Evolutionary conservation across 2,329 filamentous ascomycete genomes (phyloP).

Genomic region (Capronia coronata): DNA sequence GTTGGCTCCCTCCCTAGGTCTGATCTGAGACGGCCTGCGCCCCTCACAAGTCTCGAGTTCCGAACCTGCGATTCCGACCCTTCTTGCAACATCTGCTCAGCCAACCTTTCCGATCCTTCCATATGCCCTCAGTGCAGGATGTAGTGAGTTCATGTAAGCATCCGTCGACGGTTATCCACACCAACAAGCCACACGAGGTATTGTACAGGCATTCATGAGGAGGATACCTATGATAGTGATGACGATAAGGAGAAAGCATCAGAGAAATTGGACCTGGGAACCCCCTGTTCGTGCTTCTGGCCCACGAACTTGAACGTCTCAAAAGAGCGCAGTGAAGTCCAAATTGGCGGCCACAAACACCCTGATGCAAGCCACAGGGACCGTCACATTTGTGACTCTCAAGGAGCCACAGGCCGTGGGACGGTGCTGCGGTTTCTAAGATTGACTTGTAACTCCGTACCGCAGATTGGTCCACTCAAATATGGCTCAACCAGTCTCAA

Average conservation of each 20-base stretch:
- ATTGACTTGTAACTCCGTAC: constrained; percentile 14
- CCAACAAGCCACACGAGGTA: no score
- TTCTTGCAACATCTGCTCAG: not conserved
- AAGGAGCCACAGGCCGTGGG: constrained; percentile 10
- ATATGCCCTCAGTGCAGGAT: no score
- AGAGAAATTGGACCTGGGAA: no score
- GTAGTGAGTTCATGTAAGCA: no score
- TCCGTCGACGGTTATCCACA: no score
- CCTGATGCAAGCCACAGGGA: constrained; percentile 9
- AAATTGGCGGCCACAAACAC: no score
- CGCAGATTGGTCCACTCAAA: constrained; percentile 12
- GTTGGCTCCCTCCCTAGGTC: not conserved
- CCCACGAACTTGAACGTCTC: no score
- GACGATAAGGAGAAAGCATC: no score
- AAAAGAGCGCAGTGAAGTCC: no score
- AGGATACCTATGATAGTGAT: no score
- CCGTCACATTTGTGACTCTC: constrained; percentile 11
- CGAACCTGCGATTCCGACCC: not conserved
- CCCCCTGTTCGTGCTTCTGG: no score
- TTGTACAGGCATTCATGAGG: no score
- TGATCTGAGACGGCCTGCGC: not conserved
- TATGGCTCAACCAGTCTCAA: constrained; percentile 11
- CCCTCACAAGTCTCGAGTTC: not conserved
- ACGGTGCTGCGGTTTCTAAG: constrained; percentile 13
- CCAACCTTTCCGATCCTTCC: not conserved